Evolutionary conservation across 345 rosid species (phyloP).

Genomic region (Salix purpurea): DNA sequence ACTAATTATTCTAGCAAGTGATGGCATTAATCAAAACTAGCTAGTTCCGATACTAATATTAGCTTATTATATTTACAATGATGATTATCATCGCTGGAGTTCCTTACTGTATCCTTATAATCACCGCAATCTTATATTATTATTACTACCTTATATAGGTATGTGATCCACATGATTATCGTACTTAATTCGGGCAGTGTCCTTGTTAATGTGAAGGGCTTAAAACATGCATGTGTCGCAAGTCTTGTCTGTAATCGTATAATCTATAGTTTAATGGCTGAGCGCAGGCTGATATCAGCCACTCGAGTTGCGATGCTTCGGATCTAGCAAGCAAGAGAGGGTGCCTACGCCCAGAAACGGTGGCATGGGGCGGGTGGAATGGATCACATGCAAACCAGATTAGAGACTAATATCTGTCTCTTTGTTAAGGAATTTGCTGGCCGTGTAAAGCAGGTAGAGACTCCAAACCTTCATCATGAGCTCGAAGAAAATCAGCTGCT

Average conservation of each 20-base stretch:
- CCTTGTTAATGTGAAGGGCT: not conserved
- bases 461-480: conserved; percentile 1
- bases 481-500: not conserved
- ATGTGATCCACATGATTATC: not conserved
- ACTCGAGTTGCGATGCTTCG: not conserved
- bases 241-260: too few species aligned
- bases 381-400: not conserved
- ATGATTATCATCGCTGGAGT: not conserved
- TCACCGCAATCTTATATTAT: not conserved
- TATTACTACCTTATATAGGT: not conserved
- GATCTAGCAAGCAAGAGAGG: not conserved
- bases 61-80: not conserved
- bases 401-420: not conserved
- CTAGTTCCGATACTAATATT: not conserved
- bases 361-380: not conserved
- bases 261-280: too few species aligned
- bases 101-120: not conserved
- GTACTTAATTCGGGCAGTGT: not conserved
- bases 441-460: not conserved
- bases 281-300: too few species aligned
- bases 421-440: not conserved
- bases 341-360: not conserved
- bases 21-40: not conserved
- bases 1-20: not conserved
- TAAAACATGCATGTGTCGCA: not conserved